A percentile compares a stretch with the other conserved stretches of the same genome.
These are phyloP conservation scores for Claviceps digitariae DNA, from an alignment of 2,329 filamentous ascomycete genomes.

Conservation along the genomic window DNA sequence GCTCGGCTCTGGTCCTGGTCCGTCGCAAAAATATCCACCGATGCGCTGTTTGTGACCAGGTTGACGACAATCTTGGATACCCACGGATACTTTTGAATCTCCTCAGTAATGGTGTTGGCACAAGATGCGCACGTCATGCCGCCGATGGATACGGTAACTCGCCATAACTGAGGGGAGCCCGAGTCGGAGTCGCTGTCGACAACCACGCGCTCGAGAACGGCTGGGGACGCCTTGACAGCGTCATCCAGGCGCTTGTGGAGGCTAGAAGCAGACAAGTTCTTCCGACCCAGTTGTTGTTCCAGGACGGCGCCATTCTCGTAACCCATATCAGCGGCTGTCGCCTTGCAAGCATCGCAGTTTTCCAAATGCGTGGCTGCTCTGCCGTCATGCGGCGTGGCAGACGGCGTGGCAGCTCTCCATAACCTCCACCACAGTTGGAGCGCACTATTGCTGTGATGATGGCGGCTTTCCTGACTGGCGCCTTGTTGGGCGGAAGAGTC, in stretches of 20 bases:
- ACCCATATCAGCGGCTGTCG: slow-evolving; percentile 6
- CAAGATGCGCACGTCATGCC: slow-evolving; percentile 67
- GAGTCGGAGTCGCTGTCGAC: slow-evolving; percentile 6
- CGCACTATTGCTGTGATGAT: slow-evolving; percentile 9
- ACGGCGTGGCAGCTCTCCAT: slow-evolving; percentile 14
- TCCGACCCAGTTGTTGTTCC: slow-evolving; percentile 2
- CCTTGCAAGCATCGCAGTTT: slow-evolving; percentile 24
- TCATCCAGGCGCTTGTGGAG: slow-evolving; percentile 3
- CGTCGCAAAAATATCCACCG: slow-evolving; percentile 36
- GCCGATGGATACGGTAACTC: slow-evolving; percentile 44
- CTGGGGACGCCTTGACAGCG: slow-evolving; percentile 1
- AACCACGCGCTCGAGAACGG: slow-evolving; percentile 13
- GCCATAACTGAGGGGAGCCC: slow-evolving; percentile 21
- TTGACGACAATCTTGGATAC: slow-evolving; percentile 47
- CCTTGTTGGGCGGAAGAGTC: slow-evolving; percentile 8
- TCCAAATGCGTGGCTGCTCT: slow-evolving; percentile 21
- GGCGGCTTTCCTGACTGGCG: slow-evolving; percentile 12
- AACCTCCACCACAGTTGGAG: slow-evolving; percentile 19
- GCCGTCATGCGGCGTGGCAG: slow-evolving; percentile 11
- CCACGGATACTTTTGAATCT: slow-evolving; percentile 42
- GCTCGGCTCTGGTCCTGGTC: slow-evolving; percentile 17
- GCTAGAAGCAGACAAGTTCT: slow-evolving; percentile 4
- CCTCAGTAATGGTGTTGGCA: slow-evolving; percentile 46
- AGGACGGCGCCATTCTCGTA: slow-evolving; percentile 4
- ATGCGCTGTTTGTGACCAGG: slow-evolving; percentile 53